Evolutionary conservation across 306 rosid species (phyloP).

Genomic region (Adenanthera pavonina): DNA sequence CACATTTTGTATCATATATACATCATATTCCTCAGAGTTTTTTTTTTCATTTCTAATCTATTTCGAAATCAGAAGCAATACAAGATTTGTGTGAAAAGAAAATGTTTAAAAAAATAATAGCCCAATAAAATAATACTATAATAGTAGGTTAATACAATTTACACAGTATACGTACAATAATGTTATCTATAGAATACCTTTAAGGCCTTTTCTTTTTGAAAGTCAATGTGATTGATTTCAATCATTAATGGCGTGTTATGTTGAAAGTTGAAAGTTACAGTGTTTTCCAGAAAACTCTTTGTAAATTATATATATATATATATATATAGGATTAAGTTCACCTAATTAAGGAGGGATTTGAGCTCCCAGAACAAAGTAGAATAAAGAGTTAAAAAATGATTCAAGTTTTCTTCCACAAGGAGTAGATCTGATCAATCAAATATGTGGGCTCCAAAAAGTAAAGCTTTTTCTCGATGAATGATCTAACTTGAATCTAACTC

Average conservation of each 20-base stretch:
- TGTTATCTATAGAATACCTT: background rate
- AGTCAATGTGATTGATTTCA: slow-evolving; percentile 12
- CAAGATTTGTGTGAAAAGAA: too few relatives aligned
- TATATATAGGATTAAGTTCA: slow-evolving; percentile 5
- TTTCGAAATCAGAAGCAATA: too few relatives aligned
- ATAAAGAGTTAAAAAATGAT: background rate
- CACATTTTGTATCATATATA: too few relatives aligned
- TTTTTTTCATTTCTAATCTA: too few relatives aligned
- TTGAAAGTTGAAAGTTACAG: background rate
- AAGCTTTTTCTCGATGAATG: background rate
- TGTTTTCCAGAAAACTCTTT: slow-evolving; percentile 6
- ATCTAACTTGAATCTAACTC: too few relatives aligned
- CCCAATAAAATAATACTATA: too few relatives aligned
- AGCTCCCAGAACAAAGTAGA: background rate
- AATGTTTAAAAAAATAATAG: too few relatives aligned
- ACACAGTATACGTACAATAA: background rate
- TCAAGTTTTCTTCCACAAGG: background rate
- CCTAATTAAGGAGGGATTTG: slow-evolving; percentile 3
- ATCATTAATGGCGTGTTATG: slow-evolving; percentile 5
- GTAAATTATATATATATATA: too few relatives aligned
- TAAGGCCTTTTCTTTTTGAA: background rate
- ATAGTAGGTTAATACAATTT: background rate
- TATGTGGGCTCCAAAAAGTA: background rate
- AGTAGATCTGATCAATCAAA: background rate
- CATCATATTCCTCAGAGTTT: too few relatives aligned